phyloP scores from a whole-genome alignment of 805 yeast genomes.

The Brettanomyces sp. region DNA sequence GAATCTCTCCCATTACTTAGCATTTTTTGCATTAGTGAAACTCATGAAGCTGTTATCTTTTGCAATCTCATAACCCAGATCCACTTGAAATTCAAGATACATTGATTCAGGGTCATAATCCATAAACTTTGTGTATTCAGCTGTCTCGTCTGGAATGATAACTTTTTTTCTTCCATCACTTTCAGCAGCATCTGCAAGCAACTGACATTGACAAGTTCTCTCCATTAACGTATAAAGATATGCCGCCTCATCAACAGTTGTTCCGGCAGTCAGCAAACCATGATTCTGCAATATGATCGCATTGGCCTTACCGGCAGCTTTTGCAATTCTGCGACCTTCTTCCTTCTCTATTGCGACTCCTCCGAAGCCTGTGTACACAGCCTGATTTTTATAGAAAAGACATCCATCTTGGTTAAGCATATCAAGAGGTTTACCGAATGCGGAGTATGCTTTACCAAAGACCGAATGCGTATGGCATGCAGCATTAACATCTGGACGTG shows the following conservation, averaged over 20 bases:
- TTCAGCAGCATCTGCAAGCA: slow-evolving; percentile 47
- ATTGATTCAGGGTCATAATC: slow-evolving; percentile 58
- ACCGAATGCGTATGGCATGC: slow-evolving; percentile 66
- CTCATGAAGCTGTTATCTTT: slow-evolving; percentile 20
- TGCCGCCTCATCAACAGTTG: slow-evolving; percentile 69
- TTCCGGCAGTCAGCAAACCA: slow-evolving; percentile 63
- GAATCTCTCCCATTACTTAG: neutral
- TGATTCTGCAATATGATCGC: slow-evolving; percentile 57
- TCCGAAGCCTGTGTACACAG: slow-evolving; percentile 62
- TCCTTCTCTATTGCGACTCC: slow-evolving; percentile 65
- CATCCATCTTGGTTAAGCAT: slow-evolving; percentile 79
- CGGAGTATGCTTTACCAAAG: slow-evolving; percentile 56
- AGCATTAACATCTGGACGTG: slow-evolving; percentile 62
- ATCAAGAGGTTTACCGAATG: slow-evolving; percentile 58
- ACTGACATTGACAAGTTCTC: slow-evolving; percentile 54
- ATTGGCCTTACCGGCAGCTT: slow-evolving; percentile 50
- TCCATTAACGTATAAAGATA: slow-evolving; percentile 56
- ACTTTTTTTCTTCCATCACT: slow-evolving; percentile 30
- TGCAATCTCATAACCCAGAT: slow-evolving; percentile 40
- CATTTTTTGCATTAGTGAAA: slow-evolving; percentile 12
- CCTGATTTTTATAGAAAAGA: slow-evolving; percentile 52
- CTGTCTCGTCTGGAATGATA: slow-evolving; percentile 50
- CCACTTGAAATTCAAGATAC: slow-evolving; percentile 69
- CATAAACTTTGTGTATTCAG: slow-evolving; percentile 53
- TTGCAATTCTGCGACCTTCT: slow-evolving; percentile 56